A percentile compares a stretch with the other conserved stretches of the same genome.
Evolutionary conservation across 192 early-diverging fungal genomes (phyloP).

Genomic region (Coemansia sp.): DNA sequence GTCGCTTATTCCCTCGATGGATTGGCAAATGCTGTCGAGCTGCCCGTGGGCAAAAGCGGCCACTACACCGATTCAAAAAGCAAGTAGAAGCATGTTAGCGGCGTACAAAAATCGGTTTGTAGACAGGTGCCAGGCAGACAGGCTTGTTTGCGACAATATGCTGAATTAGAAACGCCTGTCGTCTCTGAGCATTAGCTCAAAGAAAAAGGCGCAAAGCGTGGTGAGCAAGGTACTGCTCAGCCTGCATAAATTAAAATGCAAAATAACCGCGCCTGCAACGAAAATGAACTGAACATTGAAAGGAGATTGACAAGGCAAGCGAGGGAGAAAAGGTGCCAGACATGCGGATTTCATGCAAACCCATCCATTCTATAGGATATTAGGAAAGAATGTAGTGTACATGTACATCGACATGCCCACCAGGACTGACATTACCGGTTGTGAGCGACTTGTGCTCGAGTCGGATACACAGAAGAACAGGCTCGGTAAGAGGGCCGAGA

Average conservation of each 20-base stretch:
- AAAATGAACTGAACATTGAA: background rate
- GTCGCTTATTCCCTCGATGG: background rate
- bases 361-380: background rate
- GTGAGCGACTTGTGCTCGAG: background rate
- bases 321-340: background rate
- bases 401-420: background rate
- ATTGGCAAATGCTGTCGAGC: background rate
- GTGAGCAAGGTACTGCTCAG: constrained; percentile 1
- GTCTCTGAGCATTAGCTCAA: background rate
- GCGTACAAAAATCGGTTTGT: background rate
- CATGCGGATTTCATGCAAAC: background rate
- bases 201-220: background rate
- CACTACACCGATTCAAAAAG: constrained; percentile 1
- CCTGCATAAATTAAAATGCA: background rate
- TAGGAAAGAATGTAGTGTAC: background rate
- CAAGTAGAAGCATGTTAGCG: background rate
- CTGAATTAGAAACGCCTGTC: background rate
- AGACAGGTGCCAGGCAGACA: background rate
- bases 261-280: background rate
- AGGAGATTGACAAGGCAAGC: background rate
- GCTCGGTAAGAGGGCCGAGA: background rate
- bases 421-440: background rate
- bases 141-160: background rate
- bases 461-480: background rate
- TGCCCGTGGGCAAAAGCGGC: constrained; percentile 6